Conservation (phyloP, 1,284 basidiomycete genomes). For the Microbotryum lychnidis-dioicae region DNA sequence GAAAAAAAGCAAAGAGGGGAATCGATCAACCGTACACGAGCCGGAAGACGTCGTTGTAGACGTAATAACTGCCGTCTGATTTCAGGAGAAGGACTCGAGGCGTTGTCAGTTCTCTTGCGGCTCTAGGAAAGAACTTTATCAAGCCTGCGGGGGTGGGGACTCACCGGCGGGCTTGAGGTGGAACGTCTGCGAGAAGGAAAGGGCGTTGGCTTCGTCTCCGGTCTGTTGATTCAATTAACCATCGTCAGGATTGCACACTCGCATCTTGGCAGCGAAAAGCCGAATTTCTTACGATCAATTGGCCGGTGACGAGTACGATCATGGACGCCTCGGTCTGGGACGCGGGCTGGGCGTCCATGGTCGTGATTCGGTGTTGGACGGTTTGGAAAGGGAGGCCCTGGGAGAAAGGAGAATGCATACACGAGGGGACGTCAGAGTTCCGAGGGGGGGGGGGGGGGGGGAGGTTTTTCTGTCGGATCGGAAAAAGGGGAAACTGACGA, state of each 20-base stretch:
- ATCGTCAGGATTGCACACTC: not conserved
- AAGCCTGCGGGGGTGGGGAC: not conserved
- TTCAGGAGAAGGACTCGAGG: not conserved
- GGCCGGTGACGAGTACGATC: slow-evolving; percentile 81
- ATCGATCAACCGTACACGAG: slow-evolving; percentile 24
- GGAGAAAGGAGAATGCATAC: not conserved
- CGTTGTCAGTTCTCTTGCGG: too few species aligned
- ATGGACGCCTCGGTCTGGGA: slow-evolving; percentile 55
- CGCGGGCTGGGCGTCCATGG: slow-evolving; percentile 83
- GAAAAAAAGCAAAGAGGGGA: too few species aligned
- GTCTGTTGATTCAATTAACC: slow-evolving; percentile 49
- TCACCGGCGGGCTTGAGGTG: slow-evolving; percentile 70
- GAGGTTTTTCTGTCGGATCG: too few species aligned
- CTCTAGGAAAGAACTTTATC: not conserved
- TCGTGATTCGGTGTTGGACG: slow-evolving; percentile 75
- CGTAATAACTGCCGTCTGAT: not conserved
- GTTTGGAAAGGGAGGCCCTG: slow-evolving; percentile 72
- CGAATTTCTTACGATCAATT: slow-evolving; percentile 54
- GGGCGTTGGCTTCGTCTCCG: slow-evolving; percentile 66
- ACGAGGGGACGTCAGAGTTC: not conserved
- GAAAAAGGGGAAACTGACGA: slow-evolving; percentile 45
- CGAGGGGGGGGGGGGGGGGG: not conserved
- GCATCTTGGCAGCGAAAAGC: not conserved
- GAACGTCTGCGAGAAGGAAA: slow-evolving; percentile 85
- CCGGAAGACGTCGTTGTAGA: slow-evolving; percentile 34